Evolutionary conservation across 345 rosid genomes (phyloP), one percentile per base, ranked within the genome.

Genomic region (Camelina neglecta): DNA sequence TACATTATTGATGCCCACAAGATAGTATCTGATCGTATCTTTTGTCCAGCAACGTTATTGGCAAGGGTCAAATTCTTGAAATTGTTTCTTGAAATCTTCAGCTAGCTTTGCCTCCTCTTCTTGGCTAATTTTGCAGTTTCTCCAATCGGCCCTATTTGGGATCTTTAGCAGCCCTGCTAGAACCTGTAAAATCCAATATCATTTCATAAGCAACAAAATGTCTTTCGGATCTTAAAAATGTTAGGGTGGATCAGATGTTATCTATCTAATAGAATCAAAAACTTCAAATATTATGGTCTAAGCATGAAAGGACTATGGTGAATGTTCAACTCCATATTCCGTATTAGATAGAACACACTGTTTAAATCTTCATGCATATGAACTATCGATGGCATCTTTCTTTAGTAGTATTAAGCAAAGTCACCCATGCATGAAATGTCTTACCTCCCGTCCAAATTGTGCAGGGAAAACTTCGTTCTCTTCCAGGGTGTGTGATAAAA

Each of bases 391-490:
- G 31, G 31, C 6, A 15, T 42, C 11, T 41, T 35, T 33, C 26
- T 44, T 8, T 36, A 23, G n/a, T 5, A 33, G 29, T 47, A 2
- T 1, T 35, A 33, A 44, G 4, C 12, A 6, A 5, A 64, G 56
- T 44, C 20, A 2, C 60, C 10, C 50, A 7, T 39, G 39, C 21
- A 23, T 42, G 8, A 33, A 42, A 26, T 44, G 55, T 53, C 71
- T 69, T 84, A 90, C 98, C 93, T 90, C 97, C 2, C 95, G 95
- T 79, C 97, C 98, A 76, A 92, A 94, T 75, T 92, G 97, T 50
- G 88, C 87, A 15, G 95, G 98, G 73, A 90, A 94, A 60, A 59
- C 87, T 79, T 89, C 93, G 42, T 86, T 89, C 77, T 90, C 98
- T 58, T 88, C 89, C 69, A 90, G 72, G 36, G 75, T 63, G 82